Base-by-base conservation (phyloP, 306 rosid species). In the Crotalaria pallida region DNA sequence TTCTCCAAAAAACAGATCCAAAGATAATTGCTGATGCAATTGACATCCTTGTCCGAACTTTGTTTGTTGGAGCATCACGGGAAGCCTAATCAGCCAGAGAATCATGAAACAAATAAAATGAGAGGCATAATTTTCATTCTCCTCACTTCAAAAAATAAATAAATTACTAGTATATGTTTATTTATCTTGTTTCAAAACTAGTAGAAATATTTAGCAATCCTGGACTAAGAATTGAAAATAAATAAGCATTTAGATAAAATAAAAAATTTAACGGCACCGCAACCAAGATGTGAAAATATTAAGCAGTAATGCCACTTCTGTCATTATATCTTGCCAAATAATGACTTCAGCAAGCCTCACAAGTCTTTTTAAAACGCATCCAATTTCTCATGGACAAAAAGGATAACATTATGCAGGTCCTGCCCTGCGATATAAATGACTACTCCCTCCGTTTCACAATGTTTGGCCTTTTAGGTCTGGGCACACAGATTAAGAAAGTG, bases 1-100 rank as follows among this genome's bases (percentile, higher is more conserved):
- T 90, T 75, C 93, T 87, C 96, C 97, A 94, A 74, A 94, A 94
- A 17, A 94, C 96, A 48, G 98, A 90, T 19, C 96, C 98, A 83
- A 94, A 85, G 78, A 91, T 90, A 55, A 90, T 45, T 47, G 97
- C 97, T 55, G 98, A 90, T 26, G 96, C 92, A 71, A 94, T 51
- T 40, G 98, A 90, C 92, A 94, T 94, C 80, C 96, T 84, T 49
- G 97, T 88, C 71, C 97, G 88, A 75, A 94, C 90, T 86, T 85
- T 86, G 79, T 94, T 94, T 68, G 97, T 94, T 53, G 97, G 85
- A 67, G 88, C 89, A 75, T 94, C 97, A 45, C 96, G 97, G 40
- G 92, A 90, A 81, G 94, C 97, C 98, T 88, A 69, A 36, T 21
- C 69, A 77, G 53, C 60, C 72, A 76, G 33, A 72, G 65, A 75